Base-by-base conservation (phyloP, 2,329 filamentous ascomycete genomes). In the Xylariaceae sp. region DNA sequence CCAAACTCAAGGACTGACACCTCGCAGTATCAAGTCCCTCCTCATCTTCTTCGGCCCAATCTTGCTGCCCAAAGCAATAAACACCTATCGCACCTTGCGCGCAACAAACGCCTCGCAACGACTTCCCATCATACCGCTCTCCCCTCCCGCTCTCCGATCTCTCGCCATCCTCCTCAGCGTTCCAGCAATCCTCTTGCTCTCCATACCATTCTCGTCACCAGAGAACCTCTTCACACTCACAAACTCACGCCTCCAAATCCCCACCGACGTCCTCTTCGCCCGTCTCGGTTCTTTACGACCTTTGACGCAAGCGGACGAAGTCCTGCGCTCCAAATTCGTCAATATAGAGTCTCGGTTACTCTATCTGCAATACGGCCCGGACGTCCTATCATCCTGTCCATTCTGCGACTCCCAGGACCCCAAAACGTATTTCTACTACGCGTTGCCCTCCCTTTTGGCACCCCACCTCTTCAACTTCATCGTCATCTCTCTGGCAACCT, bases 191-290 rank as follows among this genome's bases (percentile, higher is more conserved):
- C 65, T 81, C 60, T 69, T 89, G 47, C 63, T 85, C 53, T 79
- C 83, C 53, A 85, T 87, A 0, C 86, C 90, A 0, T 58, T 73
- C 53, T 85, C 90, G 64, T 75, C 82, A 6, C 87, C 89, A 5
- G 84, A 90, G 67, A 97, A 97, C 72, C 75, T 97, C 69, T 96
- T 97, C 77, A 66, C 71, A 31, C 70, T 76, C 16, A 97, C 93
- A 1, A 78, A 84, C 51, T 94, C 90, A 46, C 89, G 92, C 33
- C 83, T 97, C 16, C 88, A 91, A 63, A 93, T 89, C 40, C 86
- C 90, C n/a, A 86, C 83, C 40, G 89, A 93, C 65, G 86, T 95
- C 33, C 79, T 97, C 55, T 94, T 96, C 71, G 83, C 81, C 53
- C 88, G 93, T 14, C 79, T 97, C 10, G 71, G 78, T 4, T 69